Conservation (phyloP, 805 yeast genomes). For the Tetrapisispora arboricola region DNA sequence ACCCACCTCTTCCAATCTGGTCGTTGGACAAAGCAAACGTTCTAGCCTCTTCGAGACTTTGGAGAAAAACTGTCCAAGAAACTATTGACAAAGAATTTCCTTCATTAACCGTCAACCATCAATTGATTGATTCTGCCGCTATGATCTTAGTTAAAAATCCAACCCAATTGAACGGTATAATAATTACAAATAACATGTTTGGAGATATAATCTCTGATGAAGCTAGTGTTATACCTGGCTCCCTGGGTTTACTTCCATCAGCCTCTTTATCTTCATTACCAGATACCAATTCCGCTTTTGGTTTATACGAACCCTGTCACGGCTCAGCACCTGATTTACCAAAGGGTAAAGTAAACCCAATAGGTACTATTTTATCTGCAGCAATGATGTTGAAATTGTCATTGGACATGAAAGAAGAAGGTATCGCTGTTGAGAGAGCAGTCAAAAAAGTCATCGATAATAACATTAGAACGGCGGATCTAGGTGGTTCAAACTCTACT, state of each 20-base stretch:
- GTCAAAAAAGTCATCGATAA: slow-evolving; percentile 71
- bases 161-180: slow-evolving; percentile 81
- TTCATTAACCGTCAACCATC: slow-evolving; percentile 76
- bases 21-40: slow-evolving; percentile 97
- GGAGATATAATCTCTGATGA: slow-evolving; percentile 98
- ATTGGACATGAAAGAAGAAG: slow-evolving; percentile 72
- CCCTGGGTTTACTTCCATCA: slow-evolving; percentile 89
- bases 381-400: slow-evolving; percentile 97
- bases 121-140: slow-evolving; percentile 96
- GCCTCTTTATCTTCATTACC: slow-evolving; percentile 95
- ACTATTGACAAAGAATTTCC: slow-evolving; percentile 87
- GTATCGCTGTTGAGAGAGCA: slow-evolving; percentile 80
- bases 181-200: slow-evolving; percentile 92
- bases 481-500: slow-evolving; percentile 78
- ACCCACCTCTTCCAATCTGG: slow-evolving; percentile 94
- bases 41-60: slow-evolving; percentile 86
- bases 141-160: slow-evolving; percentile 94
- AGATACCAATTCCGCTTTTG: slow-evolving; percentile 87
- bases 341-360: slow-evolving; percentile 81
- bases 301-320: slow-evolving; percentile 96
- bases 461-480: slow-evolving; percentile 81
- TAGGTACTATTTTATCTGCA: slow-evolving; percentile 89
- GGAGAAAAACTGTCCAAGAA: slow-evolving; percentile 89
- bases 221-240: slow-evolving; percentile 96
- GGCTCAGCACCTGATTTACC: slow-evolving; percentile 96